These are phyloP conservation scores for Russula dissimulans DNA, from an alignment of 768 basidiomycete species.

Conservation along the genomic window DNA sequence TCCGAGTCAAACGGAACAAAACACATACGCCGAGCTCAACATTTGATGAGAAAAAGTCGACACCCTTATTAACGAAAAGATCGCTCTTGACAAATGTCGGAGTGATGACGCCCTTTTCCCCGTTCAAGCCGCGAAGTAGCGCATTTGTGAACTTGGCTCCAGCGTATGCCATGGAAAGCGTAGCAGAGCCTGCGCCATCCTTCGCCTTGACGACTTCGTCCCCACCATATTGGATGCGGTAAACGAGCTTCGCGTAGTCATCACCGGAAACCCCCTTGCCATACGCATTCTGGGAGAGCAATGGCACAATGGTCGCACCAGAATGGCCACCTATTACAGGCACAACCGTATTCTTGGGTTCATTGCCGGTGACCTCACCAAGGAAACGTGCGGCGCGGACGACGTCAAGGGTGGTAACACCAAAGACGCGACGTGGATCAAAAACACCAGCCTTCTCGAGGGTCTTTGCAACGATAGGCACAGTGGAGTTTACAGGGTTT, in stretches of 20 bases:
- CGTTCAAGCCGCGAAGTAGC: conserved; percentile 52
- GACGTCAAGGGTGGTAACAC: conserved; percentile 97
- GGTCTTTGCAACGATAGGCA: conserved; percentile 90
- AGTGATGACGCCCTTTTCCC: conserved; percentile 60
- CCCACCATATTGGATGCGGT: conserved; percentile 96
- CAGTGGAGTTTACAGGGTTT: conserved; percentile 98
- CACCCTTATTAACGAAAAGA: conserved; percentile 73
- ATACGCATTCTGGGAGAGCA: conserved; percentile 72
- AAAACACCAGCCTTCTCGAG: conserved; percentile 89
- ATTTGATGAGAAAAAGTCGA: conserved; percentile 90
- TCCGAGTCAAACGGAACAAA: neutral
- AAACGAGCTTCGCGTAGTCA: conserved; percentile 64
- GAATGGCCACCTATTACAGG: conserved; percentile 95
- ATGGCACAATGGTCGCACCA: conserved; percentile 93
- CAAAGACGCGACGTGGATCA: conserved; percentile 83
- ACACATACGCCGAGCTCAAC: conserved; percentile 86
- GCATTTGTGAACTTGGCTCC: conserved; percentile 61
- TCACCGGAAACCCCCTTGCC: conserved; percentile 73
- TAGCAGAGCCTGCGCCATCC: conserved; percentile 73
- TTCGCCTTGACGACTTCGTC: conserved; percentile 99
- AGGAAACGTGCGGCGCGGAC: conserved; percentile 94
- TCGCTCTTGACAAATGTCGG: conserved; percentile 88
- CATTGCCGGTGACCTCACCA: conserved; percentile 51
- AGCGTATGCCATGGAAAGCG: conserved; percentile 72
- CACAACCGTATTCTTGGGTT: conserved; percentile 59